Base-by-base conservation (phyloP, 352 stramenopile species). In the Hyaloperonospora brassicae region DNA sequence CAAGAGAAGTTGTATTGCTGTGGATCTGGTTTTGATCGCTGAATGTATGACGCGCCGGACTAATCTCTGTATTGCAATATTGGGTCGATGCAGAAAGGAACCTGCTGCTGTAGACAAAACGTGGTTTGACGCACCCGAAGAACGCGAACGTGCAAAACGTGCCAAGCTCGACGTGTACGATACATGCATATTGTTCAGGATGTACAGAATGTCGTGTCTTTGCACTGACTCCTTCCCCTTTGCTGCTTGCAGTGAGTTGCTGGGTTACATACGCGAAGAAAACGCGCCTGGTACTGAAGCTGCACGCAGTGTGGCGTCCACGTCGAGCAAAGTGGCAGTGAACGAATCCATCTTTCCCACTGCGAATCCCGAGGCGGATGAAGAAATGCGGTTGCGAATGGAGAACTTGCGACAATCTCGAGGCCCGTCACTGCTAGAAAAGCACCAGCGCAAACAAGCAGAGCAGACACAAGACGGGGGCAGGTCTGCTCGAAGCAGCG, bases 91-190 rank as follows among this genome's bases (percentile, higher is more conserved):
- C 40, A 89, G 77, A 56, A 89, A 88, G 61, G 76, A 93, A 45
- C 78, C 82, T 17, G 75, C 73, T 11, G 55, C 71, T 17, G 70
- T 93, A 46, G 84, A 94, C 50, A 79, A 76, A 47, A 84, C 76
- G 41, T 94, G 84, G 84, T 92, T 92, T 55, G 81, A 86, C 47
- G 66, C 70, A 0, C 84, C 84, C n/a, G 77, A 88, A 55, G 84
- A 94, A 62, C 72, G 84, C 5, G 79, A 94, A 34, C 81, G 81
- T 36, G 75, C 76, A 0, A 75, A 89, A 54, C 78, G 84, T 22
- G 84, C 83, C 14, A 87, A 91, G 46, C 68, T 89, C 12, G 81
- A 94, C 62, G 80, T 89, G 84, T 93, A 68, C 51, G 62, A 39
- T 27, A 30, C 24, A 24, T 55, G 22, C 14, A 34, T 4, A 9